Conservation (phyloP, 176 grass and related monocot genomes). For the Oryza glaberrima region DNA sequence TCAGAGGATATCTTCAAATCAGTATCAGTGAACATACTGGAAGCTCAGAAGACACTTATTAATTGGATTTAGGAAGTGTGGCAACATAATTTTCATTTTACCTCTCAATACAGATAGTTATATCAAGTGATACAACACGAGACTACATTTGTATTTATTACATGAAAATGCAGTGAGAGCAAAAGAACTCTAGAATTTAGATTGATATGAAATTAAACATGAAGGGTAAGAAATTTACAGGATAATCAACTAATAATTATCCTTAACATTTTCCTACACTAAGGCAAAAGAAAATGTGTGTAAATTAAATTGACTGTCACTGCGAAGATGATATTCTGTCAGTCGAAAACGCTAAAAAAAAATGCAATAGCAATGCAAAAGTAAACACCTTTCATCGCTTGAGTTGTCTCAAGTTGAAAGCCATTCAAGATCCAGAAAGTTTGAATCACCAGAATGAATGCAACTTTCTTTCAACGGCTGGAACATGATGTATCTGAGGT, state of each 20-base stretch:
- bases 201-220: neutral
- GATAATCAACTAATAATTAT: neutral
- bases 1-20: neutral
- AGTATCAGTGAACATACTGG: slow-evolving; percentile 8
- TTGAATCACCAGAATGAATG: slow-evolving; percentile 51
- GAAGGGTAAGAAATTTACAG: slow-evolving; percentile 3
- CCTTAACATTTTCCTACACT: neutral
- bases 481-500: slow-evolving; percentile 22
- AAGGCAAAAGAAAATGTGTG: neutral
- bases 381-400: slow-evolving; percentile 51
- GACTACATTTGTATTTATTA: slow-evolving; percentile 3
- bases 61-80: neutral
- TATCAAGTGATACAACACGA: slow-evolving; percentile 10
- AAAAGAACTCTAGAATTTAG: slow-evolving; percentile 5
- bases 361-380: neutral
- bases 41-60: neutral
- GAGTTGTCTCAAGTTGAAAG: slow-evolving; percentile 54
- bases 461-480: neutral
- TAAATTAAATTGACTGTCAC: slow-evolving; percentile 3
- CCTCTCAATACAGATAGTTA: neutral
- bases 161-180: neutral
- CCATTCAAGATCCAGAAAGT: slow-evolving; percentile 59
- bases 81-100: slow-evolving; percentile 6
- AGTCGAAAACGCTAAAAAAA: neutral
- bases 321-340: slow-evolving; percentile 13